Percentiles rank a stretch among this genome's conserved stretches.
Evolutionary conservation across 495 filamentous ascomycete species (phyloP).

Genomic region (Hypoxylon lenormandii): DNA sequence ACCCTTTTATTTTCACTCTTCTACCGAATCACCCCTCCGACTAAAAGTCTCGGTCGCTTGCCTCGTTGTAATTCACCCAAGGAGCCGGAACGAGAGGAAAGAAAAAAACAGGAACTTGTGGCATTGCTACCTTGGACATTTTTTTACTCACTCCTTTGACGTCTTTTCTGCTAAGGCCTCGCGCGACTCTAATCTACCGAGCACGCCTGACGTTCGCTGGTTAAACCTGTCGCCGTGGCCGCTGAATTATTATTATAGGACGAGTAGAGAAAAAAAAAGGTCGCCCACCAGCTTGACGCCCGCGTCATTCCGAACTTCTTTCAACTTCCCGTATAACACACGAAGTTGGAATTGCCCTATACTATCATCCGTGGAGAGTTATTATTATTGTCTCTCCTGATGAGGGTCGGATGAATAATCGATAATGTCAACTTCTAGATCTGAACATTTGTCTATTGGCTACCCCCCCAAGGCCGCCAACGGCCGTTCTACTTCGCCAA

Average conservation of each 20-base stretch:
- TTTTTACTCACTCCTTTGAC: conserved; percentile 35
- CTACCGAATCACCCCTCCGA: conserved; percentile 36
- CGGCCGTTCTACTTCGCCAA: conserved; percentile 83
- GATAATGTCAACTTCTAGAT: conserved; percentile 95
- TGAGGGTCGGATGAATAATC: conserved; percentile 71
- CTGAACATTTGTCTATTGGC: conserved; percentile 79
- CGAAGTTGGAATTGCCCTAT: conserved; percentile 43
- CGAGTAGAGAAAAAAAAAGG: conserved; percentile 21
- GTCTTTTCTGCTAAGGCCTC: conserved; percentile 30
- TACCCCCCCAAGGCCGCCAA: conserved; percentile 70
- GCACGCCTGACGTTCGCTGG: conserved; percentile 37
- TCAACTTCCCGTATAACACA: conserved; percentile 38
- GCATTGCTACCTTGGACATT: conserved; percentile 38
- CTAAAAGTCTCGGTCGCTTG: conserved; percentile 33
- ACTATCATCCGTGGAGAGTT: conserved; percentile 50
- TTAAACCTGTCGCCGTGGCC: conserved; percentile 30
- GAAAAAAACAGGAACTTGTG: conserved; percentile 21
- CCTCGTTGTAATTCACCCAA: conserved; percentile 43
- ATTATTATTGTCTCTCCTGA: conserved; percentile 53
- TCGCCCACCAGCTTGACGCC: conserved; percentile 30
- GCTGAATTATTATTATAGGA: conserved; percentile 42
- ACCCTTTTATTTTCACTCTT: conserved; percentile 32
- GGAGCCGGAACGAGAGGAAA: conserved; percentile 17
- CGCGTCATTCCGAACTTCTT: conserved; percentile 36
- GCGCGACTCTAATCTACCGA: conserved; percentile 41